A percentile compares a stretch with the other conserved stretches of the same genome.
Evolutionary conservation across 2,329 filamentous ascomycete genomes (phyloP).

Genomic region (Chaetothyriales sp.): DNA sequence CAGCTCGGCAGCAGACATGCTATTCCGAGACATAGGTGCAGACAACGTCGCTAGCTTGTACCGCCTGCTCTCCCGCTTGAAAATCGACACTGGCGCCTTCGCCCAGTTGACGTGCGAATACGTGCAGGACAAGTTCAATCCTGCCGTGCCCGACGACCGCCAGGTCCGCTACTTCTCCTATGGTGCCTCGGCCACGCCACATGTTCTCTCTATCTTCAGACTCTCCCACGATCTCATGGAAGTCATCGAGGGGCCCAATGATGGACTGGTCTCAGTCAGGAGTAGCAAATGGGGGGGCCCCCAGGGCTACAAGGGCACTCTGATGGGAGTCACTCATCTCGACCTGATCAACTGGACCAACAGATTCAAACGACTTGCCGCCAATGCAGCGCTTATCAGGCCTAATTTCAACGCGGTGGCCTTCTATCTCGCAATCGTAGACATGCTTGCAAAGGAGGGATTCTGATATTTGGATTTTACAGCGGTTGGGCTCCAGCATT

Average conservation of each 20-base stretch:
- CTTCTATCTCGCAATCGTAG: conserved; percentile 52
- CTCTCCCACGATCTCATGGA: conserved; percentile 42
- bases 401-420: conserved; percentile 49
- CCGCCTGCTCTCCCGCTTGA: conserved; percentile 40
- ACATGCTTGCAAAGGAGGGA: conserved; percentile 60
- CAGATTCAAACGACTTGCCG: conserved; percentile 44
- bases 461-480: conserved; percentile 19
- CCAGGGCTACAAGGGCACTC: conserved; percentile 43
- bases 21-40: conserved; percentile 43
- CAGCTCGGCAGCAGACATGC: conserved; percentile 46
- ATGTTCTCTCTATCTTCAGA: conserved; percentile 44
- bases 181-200: conserved; percentile 44
- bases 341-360: conserved; percentile 57
- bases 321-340: conserved; percentile 50
- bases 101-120: conserved; percentile 47
- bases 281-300: conserved; percentile 45
- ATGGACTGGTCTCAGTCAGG: conserved; percentile 47
- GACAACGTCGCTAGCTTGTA: conserved; percentile 42
- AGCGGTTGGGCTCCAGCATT: not conserved
- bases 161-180: conserved; percentile 50
- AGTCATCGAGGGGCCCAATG: conserved; percentile 44
- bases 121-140: conserved; percentile 47
- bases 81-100: conserved; percentile 47
- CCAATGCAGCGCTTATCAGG: conserved; percentile 42
- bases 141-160: conserved; percentile 41